Percentiles rank a stretch among this genome's conserved stretches.
Conservation (phyloP, 306 rosid genomes). For the Quercus bicolor region DNA sequence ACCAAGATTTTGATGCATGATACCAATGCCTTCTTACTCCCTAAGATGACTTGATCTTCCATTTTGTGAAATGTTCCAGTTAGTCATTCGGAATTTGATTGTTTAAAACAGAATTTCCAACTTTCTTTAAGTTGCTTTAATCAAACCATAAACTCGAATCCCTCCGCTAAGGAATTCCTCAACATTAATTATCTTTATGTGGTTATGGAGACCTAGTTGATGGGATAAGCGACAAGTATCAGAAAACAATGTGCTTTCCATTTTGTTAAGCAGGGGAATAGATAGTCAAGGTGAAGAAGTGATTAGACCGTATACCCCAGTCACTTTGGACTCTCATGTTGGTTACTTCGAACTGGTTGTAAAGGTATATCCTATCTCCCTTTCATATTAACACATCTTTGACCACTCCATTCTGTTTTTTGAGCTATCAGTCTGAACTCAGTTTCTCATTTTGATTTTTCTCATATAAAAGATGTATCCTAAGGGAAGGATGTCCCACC, state of each 20-base stretch:
- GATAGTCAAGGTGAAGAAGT: conserved; percentile 60
- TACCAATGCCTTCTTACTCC: background rate
- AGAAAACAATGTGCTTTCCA: background rate
- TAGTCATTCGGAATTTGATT: background rate
- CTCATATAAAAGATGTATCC: conserved; percentile 57
- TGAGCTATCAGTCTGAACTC: background rate
- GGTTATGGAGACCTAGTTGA: background rate
- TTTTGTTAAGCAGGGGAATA: conserved; percentile 44
- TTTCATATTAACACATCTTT: background rate
- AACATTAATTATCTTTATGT: background rate
- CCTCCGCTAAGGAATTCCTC: background rate
- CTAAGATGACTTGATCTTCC: background rate
- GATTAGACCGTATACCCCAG: conserved; percentile 69
- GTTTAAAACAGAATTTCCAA: background rate
- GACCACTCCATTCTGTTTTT: no score
- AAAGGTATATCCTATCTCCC: conserved; percentile 42
- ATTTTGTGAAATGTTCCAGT: background rate
- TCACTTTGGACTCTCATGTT: conserved; percentile 67
- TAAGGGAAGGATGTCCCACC: conserved; percentile 80
- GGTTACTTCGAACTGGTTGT: conserved; percentile 74
- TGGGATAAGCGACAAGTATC: background rate
- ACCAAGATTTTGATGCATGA: no score
- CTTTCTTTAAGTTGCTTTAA: background rate
- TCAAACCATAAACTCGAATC: background rate
- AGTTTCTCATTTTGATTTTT: background rate